These are phyloP conservation scores for Heteromeles arbutifolia DNA, from an alignment of 306 rosid species.

Conservation along the genomic window DNA sequence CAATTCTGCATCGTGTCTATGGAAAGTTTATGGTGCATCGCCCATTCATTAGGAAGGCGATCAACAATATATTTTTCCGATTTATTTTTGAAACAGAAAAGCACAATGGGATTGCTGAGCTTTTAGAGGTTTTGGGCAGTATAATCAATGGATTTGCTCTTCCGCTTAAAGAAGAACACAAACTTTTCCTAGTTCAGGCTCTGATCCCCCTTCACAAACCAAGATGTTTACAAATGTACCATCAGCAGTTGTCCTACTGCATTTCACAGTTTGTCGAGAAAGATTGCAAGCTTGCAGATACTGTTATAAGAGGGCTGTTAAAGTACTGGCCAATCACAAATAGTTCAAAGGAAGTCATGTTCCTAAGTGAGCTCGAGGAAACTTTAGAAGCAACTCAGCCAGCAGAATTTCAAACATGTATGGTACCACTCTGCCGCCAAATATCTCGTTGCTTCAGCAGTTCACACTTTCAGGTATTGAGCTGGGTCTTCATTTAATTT, in stretches of 20 bases:
- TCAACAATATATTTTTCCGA: conserved; percentile 49
- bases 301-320: conserved; percentile 44
- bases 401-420: conserved; percentile 53
- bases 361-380: conserved; percentile 57
- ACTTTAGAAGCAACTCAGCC: conserved; percentile 53
- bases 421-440: conserved; percentile 51
- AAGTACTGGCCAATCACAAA: conserved; percentile 58
- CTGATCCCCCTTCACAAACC: conserved; percentile 71
- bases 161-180: conserved; percentile 66
- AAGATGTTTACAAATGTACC: conserved; percentile 53
- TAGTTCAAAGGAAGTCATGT: conserved; percentile 68
- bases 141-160: conserved; percentile 57
- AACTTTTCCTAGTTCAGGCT: conserved; percentile 49
- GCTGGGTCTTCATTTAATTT: not conserved
- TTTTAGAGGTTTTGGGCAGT: conserved; percentile 65
- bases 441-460: conserved; percentile 49
- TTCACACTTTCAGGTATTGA: conserved; percentile 52
- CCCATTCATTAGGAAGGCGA: conserved; percentile 58
- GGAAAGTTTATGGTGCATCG: conserved; percentile 66
- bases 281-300: conserved; percentile 53
- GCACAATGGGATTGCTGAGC: conserved; percentile 60
- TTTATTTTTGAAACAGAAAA: conserved; percentile 59
- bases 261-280: conserved; percentile 56
- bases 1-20: conserved; percentile 52
- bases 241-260: conserved; percentile 63